These are phyloP conservation scores for Saccharomyces pastorianus DNA, from an alignment of 1,139 yeast genomes.

Conservation along the genomic window DNA sequence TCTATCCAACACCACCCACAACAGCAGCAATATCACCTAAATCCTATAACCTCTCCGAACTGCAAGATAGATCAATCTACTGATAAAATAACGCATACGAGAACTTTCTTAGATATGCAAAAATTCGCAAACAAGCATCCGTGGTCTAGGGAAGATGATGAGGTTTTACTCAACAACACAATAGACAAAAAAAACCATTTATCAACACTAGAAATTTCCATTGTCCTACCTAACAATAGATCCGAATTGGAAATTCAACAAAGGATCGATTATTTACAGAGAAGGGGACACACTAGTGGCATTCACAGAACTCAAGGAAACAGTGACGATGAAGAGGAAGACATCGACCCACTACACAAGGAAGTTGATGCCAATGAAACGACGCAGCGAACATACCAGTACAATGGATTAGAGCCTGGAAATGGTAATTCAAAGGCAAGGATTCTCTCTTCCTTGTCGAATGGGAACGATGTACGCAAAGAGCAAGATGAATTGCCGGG, in stretches of 20 bases:
- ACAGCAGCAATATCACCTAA: not conserved
- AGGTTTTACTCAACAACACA: slow-evolving; percentile 47
- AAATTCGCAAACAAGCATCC: not conserved
- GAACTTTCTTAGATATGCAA: slow-evolving; percentile 4
- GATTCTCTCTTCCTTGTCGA: not conserved
- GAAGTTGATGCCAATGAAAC: not conserved
- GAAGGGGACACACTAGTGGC: slow-evolving; percentile 6
- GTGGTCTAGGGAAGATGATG: slow-evolving; percentile 50
- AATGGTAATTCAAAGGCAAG: not conserved
- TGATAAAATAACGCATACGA: not conserved
- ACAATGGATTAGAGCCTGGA: not conserved
- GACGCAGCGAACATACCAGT: not conserved
- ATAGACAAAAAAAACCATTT: slow-evolving; percentile 42
- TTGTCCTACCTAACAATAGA: slow-evolving; percentile 55
- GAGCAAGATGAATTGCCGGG: slow-evolving; percentile 16
- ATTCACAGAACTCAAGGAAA: slow-evolving; percentile 2
- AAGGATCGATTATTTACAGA: slow-evolving; percentile 48
- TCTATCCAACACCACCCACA: not conserved
- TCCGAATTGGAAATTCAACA: slow-evolving; percentile 67
- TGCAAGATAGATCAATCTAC: not conserved
- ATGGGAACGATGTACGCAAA: not conserved
- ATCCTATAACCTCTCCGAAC: not conserved
- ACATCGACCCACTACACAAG: not conserved
- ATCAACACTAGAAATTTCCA: slow-evolving; percentile 65
- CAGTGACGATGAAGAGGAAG: not conserved